These are phyloP conservation scores for Scorias spongiosa DNA, from an alignment of 2,329 filamentous ascomycete species.

Conservation along the genomic window DNA sequence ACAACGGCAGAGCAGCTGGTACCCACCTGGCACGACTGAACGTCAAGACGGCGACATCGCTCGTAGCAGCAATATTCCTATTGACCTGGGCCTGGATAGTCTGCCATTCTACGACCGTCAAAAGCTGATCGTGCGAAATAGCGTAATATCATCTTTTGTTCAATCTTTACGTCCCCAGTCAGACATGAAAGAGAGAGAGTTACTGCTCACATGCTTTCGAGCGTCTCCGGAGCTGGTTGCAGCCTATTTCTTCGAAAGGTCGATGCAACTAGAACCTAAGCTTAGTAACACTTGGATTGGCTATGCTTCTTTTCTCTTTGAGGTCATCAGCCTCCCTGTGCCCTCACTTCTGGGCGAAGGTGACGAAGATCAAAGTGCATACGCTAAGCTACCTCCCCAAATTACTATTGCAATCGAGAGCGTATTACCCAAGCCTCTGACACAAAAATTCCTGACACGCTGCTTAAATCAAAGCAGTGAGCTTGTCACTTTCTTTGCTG, in stretches of 20 bases:
- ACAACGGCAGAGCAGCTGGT: slow-evolving; percentile 66
- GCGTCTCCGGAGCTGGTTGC: slow-evolving; percentile 74
- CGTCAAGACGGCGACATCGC: slow-evolving; percentile 6
- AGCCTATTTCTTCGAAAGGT: slow-evolving; percentile 70
- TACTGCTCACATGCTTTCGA: slow-evolving; percentile 65
- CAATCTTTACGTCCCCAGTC: slow-evolving; percentile 71
- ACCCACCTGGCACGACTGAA: slow-evolving; percentile 48
- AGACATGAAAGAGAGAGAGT: slow-evolving; percentile 63
- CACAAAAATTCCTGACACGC: slow-evolving; percentile 60
- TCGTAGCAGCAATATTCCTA: slow-evolving; percentile 27
- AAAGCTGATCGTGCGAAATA: slow-evolving; percentile 63
- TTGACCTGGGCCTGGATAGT: slow-evolving; percentile 53
- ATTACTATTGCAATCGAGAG: slow-evolving; percentile 68
- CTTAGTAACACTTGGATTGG: slow-evolving; percentile 89
- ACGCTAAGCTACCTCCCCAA: slow-evolving; percentile 58
- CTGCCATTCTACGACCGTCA: slow-evolving; percentile 48
- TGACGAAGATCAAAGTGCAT: slow-evolving; percentile 37
- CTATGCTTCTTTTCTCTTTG: slow-evolving; percentile 78
- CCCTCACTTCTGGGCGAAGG: slow-evolving; percentile 50
- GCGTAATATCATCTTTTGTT: slow-evolving; percentile 61
- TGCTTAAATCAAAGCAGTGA: slow-evolving; percentile 67
- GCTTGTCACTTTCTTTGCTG: slow-evolving; percentile 69
- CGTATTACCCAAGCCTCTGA: slow-evolving; percentile 69
- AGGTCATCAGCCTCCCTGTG: slow-evolving; percentile 58
- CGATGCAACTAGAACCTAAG: slow-evolving; percentile 69